A percentile compares a stretch with the other conserved stretches of the same genome.
Evolutionary conservation across 2,329 filamentous ascomycete species (phyloP).

Genomic region (Diplocarpon mali): DNA sequence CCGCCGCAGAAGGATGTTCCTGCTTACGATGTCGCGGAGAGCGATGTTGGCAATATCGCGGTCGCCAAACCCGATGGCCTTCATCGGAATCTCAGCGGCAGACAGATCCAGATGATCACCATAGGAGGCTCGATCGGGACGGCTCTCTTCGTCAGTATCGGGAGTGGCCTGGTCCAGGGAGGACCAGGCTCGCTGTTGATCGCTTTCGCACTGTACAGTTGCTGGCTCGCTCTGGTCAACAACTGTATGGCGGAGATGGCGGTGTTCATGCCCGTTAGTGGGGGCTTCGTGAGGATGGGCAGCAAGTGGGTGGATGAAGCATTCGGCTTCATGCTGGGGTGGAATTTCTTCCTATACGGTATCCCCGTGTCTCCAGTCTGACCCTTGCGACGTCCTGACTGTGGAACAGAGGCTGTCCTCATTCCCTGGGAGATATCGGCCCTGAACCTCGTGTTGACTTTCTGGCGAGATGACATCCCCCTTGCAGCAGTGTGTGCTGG

Average conservation of each 20-base stretch:
- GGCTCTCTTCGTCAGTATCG: constrained; percentile 36
- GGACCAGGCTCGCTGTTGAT: constrained; percentile 32
- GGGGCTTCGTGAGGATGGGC: constrained; percentile 42
- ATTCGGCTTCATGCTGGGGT: constrained; percentile 42
- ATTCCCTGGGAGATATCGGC: constrained; percentile 31
- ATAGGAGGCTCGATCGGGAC: constrained; percentile 38
- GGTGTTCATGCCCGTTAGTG: constrained; percentile 41
- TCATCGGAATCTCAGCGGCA: constrained; percentile 30
- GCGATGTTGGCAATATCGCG: constrained; percentile 4
- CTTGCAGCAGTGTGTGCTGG: constrained; percentile 29
- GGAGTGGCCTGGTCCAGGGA: constrained; percentile 30
- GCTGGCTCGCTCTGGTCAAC: constrained; percentile 31
- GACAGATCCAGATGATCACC: constrained; percentile 39
- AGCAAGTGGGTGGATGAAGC: constrained; percentile 43
- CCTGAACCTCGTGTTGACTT: constrained; percentile 33
- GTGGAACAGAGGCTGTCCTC: constrained; percentile 12
- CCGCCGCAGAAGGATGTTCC: constrained; percentile 10
- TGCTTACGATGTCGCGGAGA: constrained; percentile 6
- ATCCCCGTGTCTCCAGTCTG: not conserved
- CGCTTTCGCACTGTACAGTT: constrained; percentile 31
- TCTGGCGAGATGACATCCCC: constrained; percentile 33
- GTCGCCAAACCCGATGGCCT: constrained; percentile 19
- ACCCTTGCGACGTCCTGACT: not conserved
- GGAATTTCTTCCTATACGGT: constrained; percentile 53
- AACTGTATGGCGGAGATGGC: constrained; percentile 39